Conservation (phyloP, 2,329 filamentous ascomycete species). For the Paracoccidioides lutzii region DNA sequence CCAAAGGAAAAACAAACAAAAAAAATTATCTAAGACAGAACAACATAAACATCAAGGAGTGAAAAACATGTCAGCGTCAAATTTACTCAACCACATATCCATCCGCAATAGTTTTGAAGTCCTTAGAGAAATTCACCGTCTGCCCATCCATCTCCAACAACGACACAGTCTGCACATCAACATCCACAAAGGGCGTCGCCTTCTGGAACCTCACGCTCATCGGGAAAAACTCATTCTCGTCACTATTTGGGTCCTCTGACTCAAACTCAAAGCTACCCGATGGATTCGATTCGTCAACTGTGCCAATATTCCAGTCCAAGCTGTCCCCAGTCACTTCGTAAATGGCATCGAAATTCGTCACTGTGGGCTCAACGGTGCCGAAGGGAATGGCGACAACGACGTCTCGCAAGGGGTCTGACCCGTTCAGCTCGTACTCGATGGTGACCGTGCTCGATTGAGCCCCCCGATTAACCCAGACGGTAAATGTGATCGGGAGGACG, state of each 20-base stretch:
- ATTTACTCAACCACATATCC: conserved; percentile 33
- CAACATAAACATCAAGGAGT: not conserved
- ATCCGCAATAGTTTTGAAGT: conserved; percentile 32
- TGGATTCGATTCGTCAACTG: conserved; percentile 67
- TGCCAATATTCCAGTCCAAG: conserved; percentile 86
- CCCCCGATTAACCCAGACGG: conserved; percentile 91
- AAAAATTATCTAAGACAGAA: not conserved
- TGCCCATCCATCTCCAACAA: conserved; percentile 35
- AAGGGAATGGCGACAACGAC: conserved; percentile 85
- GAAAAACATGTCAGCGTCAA: not conserved
- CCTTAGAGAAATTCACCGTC: conserved; percentile 33
- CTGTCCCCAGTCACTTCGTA: conserved; percentile 91
- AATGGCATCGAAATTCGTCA: conserved; percentile 85
- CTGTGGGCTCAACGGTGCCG: conserved; percentile 65
- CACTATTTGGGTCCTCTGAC: conserved; percentile 65
- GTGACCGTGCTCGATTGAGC: conserved; percentile 76
- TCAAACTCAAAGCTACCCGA: conserved; percentile 93
- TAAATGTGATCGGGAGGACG: conserved; percentile 86
- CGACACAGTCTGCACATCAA: conserved; percentile 55
- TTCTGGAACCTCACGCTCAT: conserved; percentile 89
- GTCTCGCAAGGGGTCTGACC: conserved; percentile 64
- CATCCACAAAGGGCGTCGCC: conserved; percentile 72
- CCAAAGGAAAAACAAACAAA: not conserved
- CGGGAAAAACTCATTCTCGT: conserved; percentile 94
- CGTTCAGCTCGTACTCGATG: conserved; percentile 87